Base-by-base conservation (phyloP, 805 yeast species). In the Brettanomyces bruxellensis region DNA sequence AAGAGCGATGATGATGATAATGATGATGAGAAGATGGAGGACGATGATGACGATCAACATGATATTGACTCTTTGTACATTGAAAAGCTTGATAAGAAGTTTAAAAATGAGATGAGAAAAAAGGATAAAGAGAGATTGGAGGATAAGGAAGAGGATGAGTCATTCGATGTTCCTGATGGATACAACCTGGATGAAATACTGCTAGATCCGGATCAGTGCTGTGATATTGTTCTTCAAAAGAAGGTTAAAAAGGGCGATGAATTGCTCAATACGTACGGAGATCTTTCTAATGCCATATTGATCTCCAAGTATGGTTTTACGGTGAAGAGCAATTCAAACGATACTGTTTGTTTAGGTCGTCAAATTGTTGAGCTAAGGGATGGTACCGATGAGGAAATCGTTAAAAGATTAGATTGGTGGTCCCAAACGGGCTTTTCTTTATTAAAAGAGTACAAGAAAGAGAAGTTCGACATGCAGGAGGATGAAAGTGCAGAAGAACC, bases 231-330 rank as follows among this genome's bases (percentile, higher is more conserved):
- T 0, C 56, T 82, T 2, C 67, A 70, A 18, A 60, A 58, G 12
- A 57, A 63, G 1, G 76, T 86, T 0, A 44, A 55, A 1, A 58
- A 64, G 34, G 77, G 78, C 6, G 60, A 68, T 11, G 96, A 91
- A 57, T 57, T 91, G 12, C 86, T 81, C 68, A 89, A 87, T 64
- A 80, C 93, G 0, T 90, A 89, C 55, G 97, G 96, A 0, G 83
- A 80, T 25, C 68, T 83, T 37, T 65, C 81, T 13, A 87, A 86
- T 53, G 70, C 84, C 0, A 72, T 76, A 35, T 65, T 90, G 38
- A 61, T 89, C 12, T 78, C 89, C 12, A 73, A 86, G 47, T 90
- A 89, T 59, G 96, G 96, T 1, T 89, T 90, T 59, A 75, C 81
- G 8, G 67, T 75, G 35, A 65, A 69, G 43, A 65, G 67, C n/a